Evolutionary conservation across 148 eudicot species (phyloP), one percentile per base, ranked within the genome.

Genomic region (Fallopia convolvulus): DNA sequence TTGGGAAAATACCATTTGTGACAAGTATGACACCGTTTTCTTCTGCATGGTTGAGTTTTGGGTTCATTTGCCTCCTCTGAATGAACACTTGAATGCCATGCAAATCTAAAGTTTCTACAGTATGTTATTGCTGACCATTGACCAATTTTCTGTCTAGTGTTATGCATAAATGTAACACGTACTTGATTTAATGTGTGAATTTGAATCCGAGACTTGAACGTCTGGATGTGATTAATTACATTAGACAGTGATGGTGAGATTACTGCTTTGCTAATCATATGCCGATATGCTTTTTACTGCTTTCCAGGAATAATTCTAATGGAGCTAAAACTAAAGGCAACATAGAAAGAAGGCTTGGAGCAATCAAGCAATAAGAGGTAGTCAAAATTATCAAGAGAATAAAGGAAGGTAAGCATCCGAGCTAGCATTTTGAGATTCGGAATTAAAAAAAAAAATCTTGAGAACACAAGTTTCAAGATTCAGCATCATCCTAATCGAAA

Each of bases 391-490:
- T 14, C 14, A 65, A 65, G 70, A 65, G 39, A 65, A 65, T 41
- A 23, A 68, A 36, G 46, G 46, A 68, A 68, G 46, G 72, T 33
- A 39, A 33, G 20, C 72, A 68, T 68, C n/a, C 39, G 72, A 68
- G 72, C 72, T 68, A 46, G 8, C 33, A 33, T 68, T 68, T 68
- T 68, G 44, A 68, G 44, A 68, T 68, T 39, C 4, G 5, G 8
- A 33, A 32, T 23, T 18, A 56, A 53, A 53, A 4, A 5, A 20
- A 55, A 33, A 33, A 13, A 30, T 0, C 2, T 17, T 39, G 36
- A 68, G 33, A 68, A 68, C 72, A 68, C 72, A 68, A 68, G 72
- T 68, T 68, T 68, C 72, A 68, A 68, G 72, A 68, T 68, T 68
- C 7, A 68, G 72, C 41, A 26, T 65, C 18, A 65, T 65, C 41